Evolutionary conservation across 2,329 filamentous ascomycete species (phyloP).

Genomic region (Clarireedia monteithiana): DNA sequence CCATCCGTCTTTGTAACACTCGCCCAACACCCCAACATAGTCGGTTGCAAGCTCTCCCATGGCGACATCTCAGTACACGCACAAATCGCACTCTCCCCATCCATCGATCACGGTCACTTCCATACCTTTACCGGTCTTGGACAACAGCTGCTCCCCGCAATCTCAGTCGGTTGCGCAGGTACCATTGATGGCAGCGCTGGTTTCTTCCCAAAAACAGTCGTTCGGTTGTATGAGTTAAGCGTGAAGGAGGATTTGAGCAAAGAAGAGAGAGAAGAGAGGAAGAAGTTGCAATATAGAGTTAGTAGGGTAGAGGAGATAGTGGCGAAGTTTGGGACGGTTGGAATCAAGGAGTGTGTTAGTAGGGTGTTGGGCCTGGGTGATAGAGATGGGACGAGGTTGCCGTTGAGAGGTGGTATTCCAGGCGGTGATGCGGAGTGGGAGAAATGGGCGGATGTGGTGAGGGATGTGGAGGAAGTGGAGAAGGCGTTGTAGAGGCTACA

Average conservation of each 20-base stretch:
- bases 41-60: constrained; percentile 63
- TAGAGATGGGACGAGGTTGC: constrained; percentile 50
- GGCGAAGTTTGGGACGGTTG: constrained; percentile 51
- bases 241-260: constrained; percentile 31
- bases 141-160: constrained; percentile 55
- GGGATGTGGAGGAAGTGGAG: constrained; percentile 26
- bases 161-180: constrained; percentile 54
- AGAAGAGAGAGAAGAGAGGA: constrained; percentile 41
- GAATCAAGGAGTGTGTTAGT: constrained; percentile 57
- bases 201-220: constrained; percentile 55
- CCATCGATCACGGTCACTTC: constrained; percentile 51
- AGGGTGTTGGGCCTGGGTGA: constrained; percentile 53
- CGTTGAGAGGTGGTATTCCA: constrained; percentile 49
- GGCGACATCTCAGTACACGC: constrained; percentile 57
- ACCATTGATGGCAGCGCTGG: constrained; percentile 60
- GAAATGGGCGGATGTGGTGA: constrained; percentile 34
- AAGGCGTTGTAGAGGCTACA: constrained; percentile 18
- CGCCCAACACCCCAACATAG: constrained; percentile 56
- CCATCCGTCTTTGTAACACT: constrained; percentile 50
- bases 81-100: constrained; percentile 50
- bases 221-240: constrained; percentile 46
- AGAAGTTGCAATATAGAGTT: constrained; percentile 51
- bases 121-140: constrained; percentile 57
- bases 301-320: constrained; percentile 55
- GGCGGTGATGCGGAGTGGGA: constrained; percentile 42